Conservation (phyloP, 306 rosid species). For the Abrus precatorius region DNA sequence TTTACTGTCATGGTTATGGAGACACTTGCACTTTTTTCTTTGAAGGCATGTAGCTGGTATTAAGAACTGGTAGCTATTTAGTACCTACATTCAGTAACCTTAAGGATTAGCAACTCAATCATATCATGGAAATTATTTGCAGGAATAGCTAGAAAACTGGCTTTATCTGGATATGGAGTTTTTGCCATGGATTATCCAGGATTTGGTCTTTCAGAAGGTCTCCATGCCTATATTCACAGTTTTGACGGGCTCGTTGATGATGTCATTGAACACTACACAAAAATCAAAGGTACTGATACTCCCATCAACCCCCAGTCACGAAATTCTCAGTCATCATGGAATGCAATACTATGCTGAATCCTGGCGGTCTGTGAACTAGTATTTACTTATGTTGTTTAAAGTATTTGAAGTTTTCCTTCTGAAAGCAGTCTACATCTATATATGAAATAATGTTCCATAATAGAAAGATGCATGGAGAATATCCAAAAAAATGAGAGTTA, state of each 20-base stretch:
- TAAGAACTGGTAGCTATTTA: constrained; percentile 25
- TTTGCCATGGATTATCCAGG: constrained; percentile 98
- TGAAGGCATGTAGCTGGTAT: constrained; percentile 76
- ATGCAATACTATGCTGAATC: not conserved
- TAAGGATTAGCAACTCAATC: constrained; percentile 38
- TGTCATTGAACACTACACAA: constrained; percentile 82
- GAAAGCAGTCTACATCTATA: not conserved
- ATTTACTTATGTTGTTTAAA: not conserved
- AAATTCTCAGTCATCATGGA: not conserved
- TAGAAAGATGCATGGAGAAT: constrained; percentile 11
- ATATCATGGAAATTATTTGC: constrained; percentile 40
- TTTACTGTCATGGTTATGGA: constrained; percentile 93
- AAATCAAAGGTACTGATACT: constrained; percentile 70
- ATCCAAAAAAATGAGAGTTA: constrained; percentile 14
- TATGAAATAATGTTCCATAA: not conserved
- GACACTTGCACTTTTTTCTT: constrained; percentile 96
- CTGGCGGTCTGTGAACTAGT: not conserved
- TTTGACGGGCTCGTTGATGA: constrained; percentile 79
- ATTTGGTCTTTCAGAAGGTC: constrained; percentile 97
- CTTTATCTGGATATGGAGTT: constrained; percentile 77
- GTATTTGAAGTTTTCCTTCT: constrained; percentile 13
- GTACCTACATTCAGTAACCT: constrained; percentile 7
- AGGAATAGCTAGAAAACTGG: constrained; percentile 93
- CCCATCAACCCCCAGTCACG: not conserved
- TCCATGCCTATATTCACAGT: constrained; percentile 77